Evolutionary conservation across 2,329 filamentous ascomycete genomes (phyloP).

Genomic region (Diaporthe capsici): DNA sequence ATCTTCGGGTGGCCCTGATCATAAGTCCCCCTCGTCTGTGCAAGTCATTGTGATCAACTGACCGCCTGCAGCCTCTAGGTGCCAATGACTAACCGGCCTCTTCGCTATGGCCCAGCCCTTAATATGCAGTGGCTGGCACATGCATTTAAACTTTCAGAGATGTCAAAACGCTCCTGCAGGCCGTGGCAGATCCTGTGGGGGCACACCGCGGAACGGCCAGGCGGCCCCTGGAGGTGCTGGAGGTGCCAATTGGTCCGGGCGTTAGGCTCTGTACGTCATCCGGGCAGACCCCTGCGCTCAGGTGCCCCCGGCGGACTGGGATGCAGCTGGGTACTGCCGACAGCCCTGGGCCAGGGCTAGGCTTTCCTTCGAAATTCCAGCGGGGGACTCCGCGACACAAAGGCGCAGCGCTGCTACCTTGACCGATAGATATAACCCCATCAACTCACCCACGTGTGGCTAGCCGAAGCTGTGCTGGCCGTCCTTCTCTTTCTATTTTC

Average conservation of each 20-base stretch:
- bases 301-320: slow-evolving; percentile 23
- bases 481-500: slow-evolving; percentile 12
- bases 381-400: slow-evolving; percentile 28
- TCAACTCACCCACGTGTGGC: slow-evolving; percentile 26
- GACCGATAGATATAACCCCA: neutral
- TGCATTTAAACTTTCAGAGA: slow-evolving; percentile 26
- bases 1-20: neutral
- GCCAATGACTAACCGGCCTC: neutral
- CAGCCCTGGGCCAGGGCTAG: slow-evolving; percentile 23
- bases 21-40: neutral
- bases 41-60: slow-evolving; percentile 9
- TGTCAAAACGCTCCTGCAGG: slow-evolving; percentile 18
- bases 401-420: slow-evolving; percentile 18
- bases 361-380: slow-evolving; percentile 34
- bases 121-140: slow-evolving; percentile 18
- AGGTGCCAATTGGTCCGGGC: slow-evolving; percentile 27
- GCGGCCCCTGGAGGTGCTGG: slow-evolving; percentile 14
- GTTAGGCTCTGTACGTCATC: slow-evolving; percentile 30
- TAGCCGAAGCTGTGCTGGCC: neutral
- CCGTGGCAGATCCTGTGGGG: slow-evolving; percentile 20
- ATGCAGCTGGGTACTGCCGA: slow-evolving; percentile 30
- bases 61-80: neutral
- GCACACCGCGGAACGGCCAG: slow-evolving; percentile 13
- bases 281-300: slow-evolving; percentile 21
- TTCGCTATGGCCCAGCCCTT: neutral